Evolutionary conservation across 257 asterid genomes (phyloP).

Genomic region (Apocynum venetum): DNA sequence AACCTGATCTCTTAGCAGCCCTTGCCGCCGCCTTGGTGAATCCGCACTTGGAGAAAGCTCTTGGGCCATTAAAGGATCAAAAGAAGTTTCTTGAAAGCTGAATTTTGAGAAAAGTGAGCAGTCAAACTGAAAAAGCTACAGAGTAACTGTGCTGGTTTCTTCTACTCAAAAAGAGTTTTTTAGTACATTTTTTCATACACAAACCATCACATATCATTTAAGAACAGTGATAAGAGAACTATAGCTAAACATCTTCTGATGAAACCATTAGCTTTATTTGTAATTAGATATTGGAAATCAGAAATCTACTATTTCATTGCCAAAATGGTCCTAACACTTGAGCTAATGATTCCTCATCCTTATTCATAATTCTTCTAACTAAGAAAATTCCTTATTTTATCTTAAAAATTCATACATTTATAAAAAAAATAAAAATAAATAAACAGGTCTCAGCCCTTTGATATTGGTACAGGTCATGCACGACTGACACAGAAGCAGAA

Average conservation of each 20-base stretch:
- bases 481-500: background rate
- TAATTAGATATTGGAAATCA: background rate
- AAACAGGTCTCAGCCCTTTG: background rate
- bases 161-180: background rate
- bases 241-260: background rate
- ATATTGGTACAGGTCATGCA: background rate
- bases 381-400: background rate
- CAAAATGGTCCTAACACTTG: background rate
- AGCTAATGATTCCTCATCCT: background rate
- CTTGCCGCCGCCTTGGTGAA: slow-evolving; percentile 78
- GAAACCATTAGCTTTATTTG: background rate
- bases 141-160: background rate
- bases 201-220: background rate
- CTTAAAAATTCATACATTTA: background rate
- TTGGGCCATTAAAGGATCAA: slow-evolving; percentile 47
- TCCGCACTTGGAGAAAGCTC: slow-evolving; percentile 46
- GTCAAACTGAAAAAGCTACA: background rate
- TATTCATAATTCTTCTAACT: background rate
- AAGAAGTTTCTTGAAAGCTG: slow-evolving; percentile 9
- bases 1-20: slow-evolving; percentile 86
- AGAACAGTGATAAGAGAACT: background rate
- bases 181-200: background rate
- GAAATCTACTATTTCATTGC: background rate
- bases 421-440: background rate
- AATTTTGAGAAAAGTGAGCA: background rate